A percentile compares a stretch with the other conserved stretches of the same genome.
phyloP scores from a whole-genome alignment of 148 eudicot species.

The Rhododendron ferrugineum region DNA sequence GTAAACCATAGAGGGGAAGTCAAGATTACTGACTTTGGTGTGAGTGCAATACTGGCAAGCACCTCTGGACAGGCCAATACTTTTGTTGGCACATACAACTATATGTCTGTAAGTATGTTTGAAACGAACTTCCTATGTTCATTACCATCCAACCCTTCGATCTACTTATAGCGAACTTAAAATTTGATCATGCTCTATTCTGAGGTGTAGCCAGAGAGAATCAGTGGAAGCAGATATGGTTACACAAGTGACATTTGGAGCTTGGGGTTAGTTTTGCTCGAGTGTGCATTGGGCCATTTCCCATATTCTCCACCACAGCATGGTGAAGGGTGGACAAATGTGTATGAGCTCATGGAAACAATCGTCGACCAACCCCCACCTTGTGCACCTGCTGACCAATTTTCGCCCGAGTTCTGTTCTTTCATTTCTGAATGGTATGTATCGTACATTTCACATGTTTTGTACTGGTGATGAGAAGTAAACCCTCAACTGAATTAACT shows the following conservation, averaged over 20 bases:
- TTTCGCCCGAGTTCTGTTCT: slow-evolving; percentile 89
- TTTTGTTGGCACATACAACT: slow-evolving; percentile 80
- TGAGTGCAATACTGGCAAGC: slow-evolving; percentile 84
- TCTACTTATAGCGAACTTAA: background rate
- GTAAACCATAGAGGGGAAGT: slow-evolving; percentile 96
- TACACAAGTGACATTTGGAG: slow-evolving; percentile 95
- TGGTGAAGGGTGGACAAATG: slow-evolving; percentile 57
- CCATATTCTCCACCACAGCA: slow-evolving; percentile 71
- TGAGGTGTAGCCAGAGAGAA: slow-evolving; percentile 80
- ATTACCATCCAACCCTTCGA: background rate
- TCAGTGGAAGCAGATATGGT: slow-evolving; percentile 54
- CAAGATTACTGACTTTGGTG: slow-evolving; percentile 99
- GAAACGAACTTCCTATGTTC: background rate
- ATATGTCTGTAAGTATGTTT: slow-evolving; percentile 80
- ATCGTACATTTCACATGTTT: slow-evolving; percentile 3
- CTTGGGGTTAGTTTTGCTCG: slow-evolving; percentile 85
- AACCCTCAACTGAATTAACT: background rate
- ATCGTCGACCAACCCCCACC: slow-evolving; percentile 85
- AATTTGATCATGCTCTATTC: background rate
- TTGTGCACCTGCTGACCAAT: slow-evolving; percentile 61
- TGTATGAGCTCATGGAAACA: slow-evolving; percentile 75
- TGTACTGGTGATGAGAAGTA: slow-evolving; percentile 7
- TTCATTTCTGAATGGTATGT: slow-evolving; percentile 84
- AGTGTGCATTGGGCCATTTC: slow-evolving; percentile 82
- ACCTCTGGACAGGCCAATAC: slow-evolving; percentile 94